Base-by-base conservation (phyloP, 768 basidiomycete species). In the Podaxis rugospora region DNA sequence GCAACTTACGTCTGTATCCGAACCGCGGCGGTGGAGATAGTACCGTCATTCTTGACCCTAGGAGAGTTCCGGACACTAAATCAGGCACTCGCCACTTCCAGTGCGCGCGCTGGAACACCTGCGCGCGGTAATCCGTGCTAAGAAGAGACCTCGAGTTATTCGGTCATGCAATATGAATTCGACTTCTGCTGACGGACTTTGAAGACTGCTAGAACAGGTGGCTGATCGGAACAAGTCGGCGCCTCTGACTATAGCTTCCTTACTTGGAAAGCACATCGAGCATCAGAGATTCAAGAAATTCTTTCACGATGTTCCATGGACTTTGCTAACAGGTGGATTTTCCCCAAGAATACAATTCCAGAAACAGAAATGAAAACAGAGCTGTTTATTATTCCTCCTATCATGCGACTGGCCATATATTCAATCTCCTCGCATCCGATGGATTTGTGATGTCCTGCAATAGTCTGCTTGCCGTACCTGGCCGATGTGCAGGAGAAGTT, bases 171-270 rank as follows among this genome's bases (percentile, higher is more conserved):
- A 23, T 39, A 54, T 54, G 36, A 40, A 13, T 37, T 14, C 23
- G 27, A 25, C 49, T 7, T 40, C 40, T 47, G 62, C 28, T 46
- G 62, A 62, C 49, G 56, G 55, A 50, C 25, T 62, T 57, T 57
- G 50, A 37, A 35, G 35, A 54, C 21, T 28, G 44, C 18, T 36
- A 32, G 23, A 28, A n/a, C 27, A 47, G 44, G 37, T 65, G 50
- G 63, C 59, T 71, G 72, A 73, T 76, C 75, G 76, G 76, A 74
- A 71, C 68, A 75, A 68, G 58, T 70, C 74, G 74, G 72, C 67
- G 65, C 63, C 65, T 67, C 65, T 62, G 66, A 62, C 21, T 16
- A 13, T 51, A 32, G 28, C 54, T 62, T 57, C 61, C 61, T 67
- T 67, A 69, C 25, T 44, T 46, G 44, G 51, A 21, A 10, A 13